Base-by-base conservation (phyloP, 768 basidiomycete species). In the Tricholoma saponaceum region DNA sequence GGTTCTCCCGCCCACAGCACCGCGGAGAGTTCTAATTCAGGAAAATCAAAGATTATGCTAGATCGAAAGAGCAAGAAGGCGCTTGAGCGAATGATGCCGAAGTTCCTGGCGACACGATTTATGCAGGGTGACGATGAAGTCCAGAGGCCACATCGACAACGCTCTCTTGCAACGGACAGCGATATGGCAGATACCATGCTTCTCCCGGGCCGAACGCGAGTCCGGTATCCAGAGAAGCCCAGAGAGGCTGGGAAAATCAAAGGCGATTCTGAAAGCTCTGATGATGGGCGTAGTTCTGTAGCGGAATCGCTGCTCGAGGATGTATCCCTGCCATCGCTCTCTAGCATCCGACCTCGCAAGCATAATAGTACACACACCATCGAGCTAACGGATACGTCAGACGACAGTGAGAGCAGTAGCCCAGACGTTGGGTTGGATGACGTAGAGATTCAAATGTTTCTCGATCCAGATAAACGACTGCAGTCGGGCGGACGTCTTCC, bases 231-330 rank as follows among this genome's bases (percentile, higher is more conserved):
- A 26, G 58, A 60, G 20, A 67, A 68, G 25, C 67, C 73, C 6
- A 70, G 61, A 52, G 67, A 72, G 53, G 41, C 64, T 20, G 62
- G 64, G 35, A 77, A 80, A 5, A 76, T 89, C 53, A 80, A 72
- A 60, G 87, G 86, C 6, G 88, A 89, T 60, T 68, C 84, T 1
- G 86, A 89, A 65, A 87, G 84, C 69, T 80, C 80, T 22, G 79
- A 81, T 32, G 65, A 71, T 25, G 71, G 70, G 23, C 55, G 1
- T 25, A 55, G 43, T 14, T 55, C 51, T 14, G 53, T 44, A 22
- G 56, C 55, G 22, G 62, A 62, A 20, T 54, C 32, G 26, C 30
- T 23, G 7, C 30, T 41, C 28, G 54, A 53, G 44, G 41, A 23
- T 20, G 35, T 14, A 4, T 39, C 43, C 39, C 26, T 13, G 26